Base-by-base conservation (phyloP, 106 monocot species). In the Acorus calamus region DNA sequence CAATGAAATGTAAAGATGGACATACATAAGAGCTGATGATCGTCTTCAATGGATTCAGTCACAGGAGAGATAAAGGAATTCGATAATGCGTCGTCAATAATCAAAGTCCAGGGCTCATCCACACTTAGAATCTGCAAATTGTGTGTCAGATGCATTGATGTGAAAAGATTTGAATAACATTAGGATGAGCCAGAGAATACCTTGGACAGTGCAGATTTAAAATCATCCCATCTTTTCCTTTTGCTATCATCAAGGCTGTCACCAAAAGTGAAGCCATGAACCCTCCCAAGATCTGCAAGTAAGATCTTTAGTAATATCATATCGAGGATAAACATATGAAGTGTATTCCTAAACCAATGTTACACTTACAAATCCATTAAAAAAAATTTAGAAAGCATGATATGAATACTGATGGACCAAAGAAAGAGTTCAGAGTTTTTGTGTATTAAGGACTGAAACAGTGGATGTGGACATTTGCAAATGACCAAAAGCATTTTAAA, bases 221-320 rank as follows among this genome's bases (percentile, higher is more conserved):
- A 98, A 46, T 85, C 88, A 63, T 71, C 60, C 91, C 91, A 98
- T 67, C 85, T 87, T 52, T 75, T 61, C 70, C 54, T 85, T 83
- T 73, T 78, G 68, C 51, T 68, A 11, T 88, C 91, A 14, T 79
- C 78, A 60, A 72, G 62, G 67, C 96, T 92, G 63, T 98, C 96
- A 53, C 96, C 96, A 70, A 98, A 85, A 8, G 73, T 74, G 70
- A 98, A 98, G 71, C 96, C 96, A 83, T 88, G 87, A 5, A 98
- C 53, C 70, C 80, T 85, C 67, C 79, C 85, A 74, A 98, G 76
- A 74, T 69, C 89, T 94, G 78, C 12, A 84, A 74, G 3, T 4
- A 77, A 64, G 14, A 52, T 11, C 48, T 46, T 43, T 28, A 28
- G 28, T 28, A 28, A 28, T 28, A 28, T 28, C 28, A 1, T 28